Evolutionary conservation across 2,329 filamentous ascomycete genomes (phyloP).

Genomic region (Elsinoe fawcettii): DNA sequence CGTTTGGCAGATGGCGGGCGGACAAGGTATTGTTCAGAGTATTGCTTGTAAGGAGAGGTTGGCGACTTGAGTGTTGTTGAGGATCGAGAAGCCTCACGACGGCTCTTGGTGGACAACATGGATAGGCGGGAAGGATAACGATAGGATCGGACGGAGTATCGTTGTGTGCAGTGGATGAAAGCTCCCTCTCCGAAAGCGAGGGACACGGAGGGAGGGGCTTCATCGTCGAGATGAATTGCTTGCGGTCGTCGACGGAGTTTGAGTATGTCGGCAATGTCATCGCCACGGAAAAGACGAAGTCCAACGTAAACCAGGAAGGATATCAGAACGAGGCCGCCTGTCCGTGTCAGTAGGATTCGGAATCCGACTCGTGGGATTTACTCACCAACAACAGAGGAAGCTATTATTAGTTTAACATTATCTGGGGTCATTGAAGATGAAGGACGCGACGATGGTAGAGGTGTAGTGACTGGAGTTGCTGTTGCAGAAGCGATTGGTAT

Average conservation of each 20-base stretch:
- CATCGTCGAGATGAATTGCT: slow-evolving; percentile 10
- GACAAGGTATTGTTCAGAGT: slow-evolving; percentile 8
- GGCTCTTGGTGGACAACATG: slow-evolving; percentile 15
- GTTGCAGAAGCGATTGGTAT: slow-evolving; percentile 11
- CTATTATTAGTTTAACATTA: slow-evolving; percentile 10
- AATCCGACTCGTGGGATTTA: background rate
- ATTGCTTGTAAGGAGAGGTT: slow-evolving; percentile 14
- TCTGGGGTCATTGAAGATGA: slow-evolving; percentile 12
- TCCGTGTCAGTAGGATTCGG: background rate
- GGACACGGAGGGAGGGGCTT: background rate
- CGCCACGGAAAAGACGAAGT: slow-evolving; percentile 15
- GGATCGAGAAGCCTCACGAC: slow-evolving; percentile 4
- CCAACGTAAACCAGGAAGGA: slow-evolving; percentile 17
- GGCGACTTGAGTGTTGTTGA: slow-evolving; percentile 16
- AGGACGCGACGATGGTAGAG: slow-evolving; percentile 4
- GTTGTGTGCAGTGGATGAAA: slow-evolving; percentile 18
- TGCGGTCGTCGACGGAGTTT: slow-evolving; percentile 16
- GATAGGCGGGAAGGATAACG: slow-evolving; percentile 13
- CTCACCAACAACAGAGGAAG: slow-evolving; percentile 14
- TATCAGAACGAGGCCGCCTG: slow-evolving; percentile 16
- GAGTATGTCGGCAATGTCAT: slow-evolving; percentile 17
- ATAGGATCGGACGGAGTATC: slow-evolving; percentile 18
- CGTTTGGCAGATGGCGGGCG: background rate
- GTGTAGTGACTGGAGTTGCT: background rate
- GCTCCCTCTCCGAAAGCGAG: background rate